Percentiles rank a stretch among this genome's conserved stretches.
Evolutionary conservation across 345 rosid genomes (phyloP).

Genomic region (Xanthoceras sorbifolium): DNA sequence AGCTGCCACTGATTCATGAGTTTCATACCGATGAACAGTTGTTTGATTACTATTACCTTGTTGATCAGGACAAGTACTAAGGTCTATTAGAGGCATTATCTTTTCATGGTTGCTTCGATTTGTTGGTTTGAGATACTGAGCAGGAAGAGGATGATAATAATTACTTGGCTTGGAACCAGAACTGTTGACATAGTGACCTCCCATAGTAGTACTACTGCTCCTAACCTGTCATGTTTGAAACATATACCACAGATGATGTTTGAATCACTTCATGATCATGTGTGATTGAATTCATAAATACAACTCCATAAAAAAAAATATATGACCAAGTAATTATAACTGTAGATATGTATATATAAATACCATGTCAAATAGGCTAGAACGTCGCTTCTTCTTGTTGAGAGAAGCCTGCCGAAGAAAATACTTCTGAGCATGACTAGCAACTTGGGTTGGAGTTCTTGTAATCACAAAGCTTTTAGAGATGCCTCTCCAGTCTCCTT

Average conservation of each 20-base stretch:
- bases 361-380: conserved; percentile 71
- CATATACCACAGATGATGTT: not conserved
- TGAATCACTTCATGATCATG: not conserved
- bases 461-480: conserved; percentile 58
- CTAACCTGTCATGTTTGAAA: conserved; percentile 26
- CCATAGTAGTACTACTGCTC: conserved; percentile 7
- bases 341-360: not conserved
- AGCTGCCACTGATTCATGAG: not conserved
- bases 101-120: conserved; percentile 2
- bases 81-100: conserved; percentile 14
- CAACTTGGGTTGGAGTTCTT: conserved; percentile 77
- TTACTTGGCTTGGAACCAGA: conserved; percentile 10
- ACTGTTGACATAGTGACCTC: conserved; percentile 4
- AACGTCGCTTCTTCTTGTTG: conserved; percentile 58
- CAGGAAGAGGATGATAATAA: not conserved
- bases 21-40: conserved; percentile 1
- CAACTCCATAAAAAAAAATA: too few relatives aligned
- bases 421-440: conserved; percentile 74
- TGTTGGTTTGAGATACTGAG: not conserved
- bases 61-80: not conserved
- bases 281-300: too few relatives aligned
- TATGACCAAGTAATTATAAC: not conserved
- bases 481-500: conserved; percentile 80
- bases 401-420: conserved; percentile 55
- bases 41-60: conserved; percentile 1